Evolutionary conservation across 352 stramenopile species (phyloP), one percentile per base, ranked within the genome.

Genomic region (Phytopythium cucurbitacearum): DNA sequence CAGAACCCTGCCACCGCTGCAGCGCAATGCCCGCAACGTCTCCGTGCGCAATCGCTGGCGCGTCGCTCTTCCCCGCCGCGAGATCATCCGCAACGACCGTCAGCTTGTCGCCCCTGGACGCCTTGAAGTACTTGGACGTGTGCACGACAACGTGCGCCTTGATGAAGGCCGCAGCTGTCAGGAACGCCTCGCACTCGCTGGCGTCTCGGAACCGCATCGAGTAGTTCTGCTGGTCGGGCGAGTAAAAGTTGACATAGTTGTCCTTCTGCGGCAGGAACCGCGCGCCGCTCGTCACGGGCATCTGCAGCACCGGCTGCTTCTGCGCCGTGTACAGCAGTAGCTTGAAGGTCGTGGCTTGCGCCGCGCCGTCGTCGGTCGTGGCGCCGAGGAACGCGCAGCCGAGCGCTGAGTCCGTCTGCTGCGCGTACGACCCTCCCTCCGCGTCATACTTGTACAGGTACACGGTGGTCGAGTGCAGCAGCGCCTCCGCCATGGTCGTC

Each of bases 181-280:
- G 65, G 57, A 90, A 90, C 6, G 48, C 52, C 10, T 59, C 55
- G 40, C 71, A 61, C 6, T 59, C 56, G 7, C 39, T 41, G 0
- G 64, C 66, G 53, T 90, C 82, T 32, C 80, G 77, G 59, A 92
- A 92, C 41, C 80, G 79, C 79, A 92, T 83, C 16, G 82, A 80
- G 60, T 72, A 92, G 63, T 86, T 84, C 51, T 87, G 74, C 43
- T 60, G 57, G 15, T 67, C 48, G 15, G 54, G 53, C 37, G 82
- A 71, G 49, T 81, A 76, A 50, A 90, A 87, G 57, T 82, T 82
- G 10, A 88, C 75, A 58, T 92, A 90, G 51, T 85, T 55, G 60
- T 89, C 76, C 42, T 87, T 73, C 59, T 92, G 82, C 41, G 76
- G 67, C 34, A 76, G 73, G 55, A 87, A 89, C 15, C 66, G 69